Percentiles rank a stretch among this genome's conserved stretches.
phyloP scores from a whole-genome alignment of 2,329 filamentous ascomycete genomes.

The Fusarium sterilihyphosum region DNA sequence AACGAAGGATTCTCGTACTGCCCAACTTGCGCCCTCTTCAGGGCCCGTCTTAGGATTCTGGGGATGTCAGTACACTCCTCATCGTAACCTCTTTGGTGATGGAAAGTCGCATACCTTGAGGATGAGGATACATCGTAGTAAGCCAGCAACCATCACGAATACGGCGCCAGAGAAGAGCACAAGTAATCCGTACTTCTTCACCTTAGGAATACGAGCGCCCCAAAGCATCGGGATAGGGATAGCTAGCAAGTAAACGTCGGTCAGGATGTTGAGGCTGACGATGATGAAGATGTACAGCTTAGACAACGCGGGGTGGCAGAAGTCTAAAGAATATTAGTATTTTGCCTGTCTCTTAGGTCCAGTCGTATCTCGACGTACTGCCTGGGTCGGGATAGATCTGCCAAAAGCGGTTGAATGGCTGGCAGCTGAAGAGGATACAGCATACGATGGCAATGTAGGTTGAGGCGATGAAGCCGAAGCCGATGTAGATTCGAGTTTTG shows the following conservation, averaged over 20 bases:
- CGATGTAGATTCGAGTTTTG: conserved; percentile 44
- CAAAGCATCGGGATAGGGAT: conserved; percentile 62
- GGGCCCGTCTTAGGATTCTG: conserved; percentile 51
- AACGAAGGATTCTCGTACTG: conserved; percentile 52
- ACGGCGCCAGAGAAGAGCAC: conserved; percentile 58
- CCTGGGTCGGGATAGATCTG: conserved; percentile 56
- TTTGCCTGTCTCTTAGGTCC: too few species aligned
- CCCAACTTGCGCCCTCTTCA: conserved; percentile 49
- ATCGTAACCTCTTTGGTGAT: accelerated
- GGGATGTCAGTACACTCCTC: not conserved
- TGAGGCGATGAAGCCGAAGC: conserved; percentile 46
- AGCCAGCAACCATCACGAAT: conserved; percentile 52
- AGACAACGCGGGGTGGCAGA: conserved; percentile 53
- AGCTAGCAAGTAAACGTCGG: conserved; percentile 53
- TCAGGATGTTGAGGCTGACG: conserved; percentile 50
- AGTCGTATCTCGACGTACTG: conserved; percentile 40
- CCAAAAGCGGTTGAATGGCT: conserved; percentile 51
- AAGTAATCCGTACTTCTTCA: conserved; percentile 62
- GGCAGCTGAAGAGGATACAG: conserved; percentile 49
- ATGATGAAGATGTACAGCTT: conserved; percentile 52
- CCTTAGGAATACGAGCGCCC: conserved; percentile 57
- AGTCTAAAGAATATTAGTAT: conserved; percentile 7
- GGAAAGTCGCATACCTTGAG: conserved; percentile 40
- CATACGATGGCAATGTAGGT: conserved; percentile 49
- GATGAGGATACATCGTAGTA: conserved; percentile 50